Conservation (phyloP, 371 early-diverging fungal species). For the Haplosporangium sp. region DNA sequence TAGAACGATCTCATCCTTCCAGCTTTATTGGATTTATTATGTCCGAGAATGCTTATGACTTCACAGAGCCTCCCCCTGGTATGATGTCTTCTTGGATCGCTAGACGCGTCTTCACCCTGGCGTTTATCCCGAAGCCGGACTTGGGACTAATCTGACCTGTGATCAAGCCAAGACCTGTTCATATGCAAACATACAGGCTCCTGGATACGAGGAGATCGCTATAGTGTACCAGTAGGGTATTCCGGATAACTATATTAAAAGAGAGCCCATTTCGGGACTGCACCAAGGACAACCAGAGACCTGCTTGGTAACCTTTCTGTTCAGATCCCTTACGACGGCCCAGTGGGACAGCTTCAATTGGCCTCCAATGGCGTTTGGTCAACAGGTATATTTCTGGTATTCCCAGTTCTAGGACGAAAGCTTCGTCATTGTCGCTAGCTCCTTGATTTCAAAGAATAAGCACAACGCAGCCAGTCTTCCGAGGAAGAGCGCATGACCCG, state of each 20-base stretch:
- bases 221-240: constrained; percentile 16
- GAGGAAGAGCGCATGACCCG: constrained; percentile 3
- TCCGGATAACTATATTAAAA: not conserved
- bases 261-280: not conserved
- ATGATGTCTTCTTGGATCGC: constrained; percentile 4
- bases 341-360: constrained; percentile 1
- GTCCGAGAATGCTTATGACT: not conserved
- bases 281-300: constrained; percentile 9
- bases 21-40: constrained; percentile 14
- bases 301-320: not conserved
- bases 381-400: not conserved
- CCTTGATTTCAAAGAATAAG: not conserved
- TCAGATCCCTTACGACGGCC: constrained; percentile 2
- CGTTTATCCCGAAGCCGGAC: constrained; percentile 9
- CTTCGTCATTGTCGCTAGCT: not conserved
- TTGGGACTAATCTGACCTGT: not conserved
- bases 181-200: constrained; percentile 10
- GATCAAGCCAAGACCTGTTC: not conserved
- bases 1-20: not conserved
- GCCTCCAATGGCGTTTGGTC: not conserved
- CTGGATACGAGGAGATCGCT: no score
- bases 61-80: not conserved
- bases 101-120: constrained; percentile 10
- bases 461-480: not conserved
- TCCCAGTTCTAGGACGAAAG: constrained; percentile 5